Conservation (phyloP, 148 eudicot species). For the Silene uniflora region DNA sequence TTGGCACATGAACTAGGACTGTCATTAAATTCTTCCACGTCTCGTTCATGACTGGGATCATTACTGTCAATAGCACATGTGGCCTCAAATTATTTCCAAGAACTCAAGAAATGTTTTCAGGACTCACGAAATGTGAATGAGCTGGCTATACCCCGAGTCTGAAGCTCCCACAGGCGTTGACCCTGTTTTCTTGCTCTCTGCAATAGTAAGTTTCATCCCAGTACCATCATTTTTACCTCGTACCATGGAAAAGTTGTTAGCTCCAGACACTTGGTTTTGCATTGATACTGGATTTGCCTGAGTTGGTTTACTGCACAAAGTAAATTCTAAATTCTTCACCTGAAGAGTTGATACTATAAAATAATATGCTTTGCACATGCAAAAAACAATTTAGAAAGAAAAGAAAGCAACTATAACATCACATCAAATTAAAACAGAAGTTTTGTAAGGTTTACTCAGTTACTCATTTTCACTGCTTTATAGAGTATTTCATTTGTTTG, state of each 20-base stretch:
- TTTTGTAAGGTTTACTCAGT: neutral
- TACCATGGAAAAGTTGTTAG: constrained; percentile 27
- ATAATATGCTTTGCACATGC: neutral
- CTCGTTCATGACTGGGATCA: constrained; percentile 28
- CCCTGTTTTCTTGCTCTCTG: constrained; percentile 26
- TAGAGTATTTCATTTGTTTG: neutral
- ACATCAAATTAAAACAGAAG: neutral
- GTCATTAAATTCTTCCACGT: constrained; percentile 25
- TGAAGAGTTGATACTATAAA: neutral
- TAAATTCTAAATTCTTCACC: constrained; percentile 12
- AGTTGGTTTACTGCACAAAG: constrained; percentile 41
- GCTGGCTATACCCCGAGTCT: constrained; percentile 37
- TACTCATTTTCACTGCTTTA: neutral
- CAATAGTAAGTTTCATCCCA: constrained; percentile 28
- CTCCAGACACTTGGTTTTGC: constrained; percentile 27
- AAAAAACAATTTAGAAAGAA: neutral
- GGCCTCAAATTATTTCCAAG: neutral
- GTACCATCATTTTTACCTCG: constrained; percentile 32
- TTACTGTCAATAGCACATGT: constrained; percentile 25
- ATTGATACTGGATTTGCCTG: constrained; percentile 23
- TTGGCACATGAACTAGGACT: constrained; percentile 28
- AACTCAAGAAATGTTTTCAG: no score
- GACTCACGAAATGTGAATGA: neutral
- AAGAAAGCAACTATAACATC: neutral
- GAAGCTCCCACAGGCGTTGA: constrained; percentile 20